phyloP scores from a whole-genome alignment of 768 basidiomycete species.

The Suillus variegatus region DNA sequence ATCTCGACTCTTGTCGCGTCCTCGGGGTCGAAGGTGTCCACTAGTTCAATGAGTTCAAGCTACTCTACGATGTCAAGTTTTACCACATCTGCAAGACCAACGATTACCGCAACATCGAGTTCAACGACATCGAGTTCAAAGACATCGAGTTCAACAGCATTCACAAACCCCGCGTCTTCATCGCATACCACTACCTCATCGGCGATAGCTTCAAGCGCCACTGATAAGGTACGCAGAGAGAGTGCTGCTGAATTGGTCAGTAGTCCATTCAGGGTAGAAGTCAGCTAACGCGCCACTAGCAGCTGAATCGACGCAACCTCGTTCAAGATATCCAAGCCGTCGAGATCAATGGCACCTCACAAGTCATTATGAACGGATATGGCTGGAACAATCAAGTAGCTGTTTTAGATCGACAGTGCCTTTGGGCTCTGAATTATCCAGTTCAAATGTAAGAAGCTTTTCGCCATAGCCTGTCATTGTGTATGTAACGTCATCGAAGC shows the following conservation, averaged over 20 bases:
- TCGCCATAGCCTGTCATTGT: neutral
- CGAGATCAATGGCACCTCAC: constrained; percentile 20
- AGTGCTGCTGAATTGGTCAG: neutral
- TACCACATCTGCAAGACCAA: neutral
- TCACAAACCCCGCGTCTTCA: neutral
- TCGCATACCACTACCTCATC: neutral
- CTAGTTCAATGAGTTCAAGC: neutral
- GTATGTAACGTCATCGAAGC: constrained; percentile 34
- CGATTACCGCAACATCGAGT: neutral
- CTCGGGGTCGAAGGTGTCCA: neutral
- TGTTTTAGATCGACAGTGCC: constrained; percentile 48
- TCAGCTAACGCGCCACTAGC: neutral
- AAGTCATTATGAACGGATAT: constrained; percentile 36
- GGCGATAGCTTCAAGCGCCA: neutral
- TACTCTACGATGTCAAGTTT: no score
- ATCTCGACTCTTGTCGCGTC: neutral
- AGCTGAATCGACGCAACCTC: constrained; percentile 12
- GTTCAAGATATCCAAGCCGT: constrained; percentile 28
- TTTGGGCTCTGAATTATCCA: constrained; percentile 70
- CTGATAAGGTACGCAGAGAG: neutral
- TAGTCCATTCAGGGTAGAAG: neutral
- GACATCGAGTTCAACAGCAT: neutral
- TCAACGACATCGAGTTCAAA: no score
- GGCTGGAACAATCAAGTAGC: constrained; percentile 35
- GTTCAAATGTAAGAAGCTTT: constrained; percentile 54